Evolutionary conservation across 768 basidiomycete species (phyloP), one percentile per base, ranked within the genome.

Genomic region (Tubosaeta sp.): DNA sequence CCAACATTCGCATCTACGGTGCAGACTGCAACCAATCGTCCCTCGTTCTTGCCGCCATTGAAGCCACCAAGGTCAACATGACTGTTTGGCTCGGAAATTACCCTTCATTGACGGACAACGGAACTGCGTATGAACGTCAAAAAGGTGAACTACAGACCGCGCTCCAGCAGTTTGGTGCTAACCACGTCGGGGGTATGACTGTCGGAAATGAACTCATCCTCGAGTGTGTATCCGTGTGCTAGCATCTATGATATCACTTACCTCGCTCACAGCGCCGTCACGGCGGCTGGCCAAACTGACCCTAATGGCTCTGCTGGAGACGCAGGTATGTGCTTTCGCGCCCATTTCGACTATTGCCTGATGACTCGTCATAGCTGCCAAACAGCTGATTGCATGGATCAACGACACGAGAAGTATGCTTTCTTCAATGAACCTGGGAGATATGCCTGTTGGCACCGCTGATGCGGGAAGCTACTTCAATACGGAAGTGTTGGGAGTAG

Each of bases 201-300:
- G 94, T 96, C 30, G 94, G 95, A 30, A 95, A 96, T 64, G 93
- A 95, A 69, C 91, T 81, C 64, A 89, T 92, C 63, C 76, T 94
- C 44, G 81, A 93, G 83, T 86, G 43, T 3, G 77, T 71, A 8
- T 36, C 18, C 29, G 39, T 25, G 41, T 29, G 21, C 11, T 29
- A 9, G 16, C 6, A 12, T 44, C 11, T n/a, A 14, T 18, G 32
- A 12, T 19, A 6, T 40, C 18, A 4, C 49, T 59, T 14, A 65
- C 31, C 42, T 25, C 30, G 31, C 2, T 38, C 25, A 46, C 54
- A 90, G 87, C 65, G 87, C 82, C 55, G 64, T 91, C 36, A 80
- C 63, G 27, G 69, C 59, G 1, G 75, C 79, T 49, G 76, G 76
- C 19, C 75, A 71, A 27, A 64, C 69, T 0, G 76, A 80, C 38